These are phyloP conservation scores for Wickerhamomyces sp. DNA, from an alignment of 1,139 yeast genomes.

Conservation along the genomic window DNA sequence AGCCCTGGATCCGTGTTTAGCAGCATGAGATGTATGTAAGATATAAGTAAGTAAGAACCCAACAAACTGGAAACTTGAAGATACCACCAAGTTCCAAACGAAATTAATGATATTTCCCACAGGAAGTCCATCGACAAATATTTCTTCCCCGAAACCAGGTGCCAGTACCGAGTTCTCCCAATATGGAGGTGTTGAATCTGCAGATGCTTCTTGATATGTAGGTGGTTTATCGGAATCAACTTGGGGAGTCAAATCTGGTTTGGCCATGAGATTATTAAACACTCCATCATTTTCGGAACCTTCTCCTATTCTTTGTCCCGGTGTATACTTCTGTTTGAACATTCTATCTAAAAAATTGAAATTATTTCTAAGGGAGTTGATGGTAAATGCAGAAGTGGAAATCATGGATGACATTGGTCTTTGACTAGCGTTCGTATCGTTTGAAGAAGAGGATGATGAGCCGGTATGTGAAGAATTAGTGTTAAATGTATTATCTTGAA, in stretches of 20 bases:
- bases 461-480: not conserved
- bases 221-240: slow-evolving; percentile 65
- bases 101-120: slow-evolving; percentile 90
- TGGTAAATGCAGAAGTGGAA: slow-evolving; percentile 3
- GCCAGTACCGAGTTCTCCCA: slow-evolving; percentile 91
- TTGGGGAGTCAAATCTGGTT: slow-evolving; percentile 53
- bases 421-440: not conserved
- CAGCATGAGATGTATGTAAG: slow-evolving; percentile 94
- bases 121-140: slow-evolving; percentile 92
- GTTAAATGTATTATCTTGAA: slow-evolving; percentile 8
- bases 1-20: slow-evolving; percentile 90
- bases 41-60: slow-evolving; percentile 90
- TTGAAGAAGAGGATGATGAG: slow-evolving; percentile 1
- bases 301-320: slow-evolving; percentile 31
- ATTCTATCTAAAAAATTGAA: slow-evolving; percentile 35
- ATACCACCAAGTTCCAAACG: slow-evolving; percentile 84
- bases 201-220: slow-evolving; percentile 90
- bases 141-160: slow-evolving; percentile 80
- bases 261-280: slow-evolving; percentile 85
- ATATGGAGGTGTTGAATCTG: slow-evolving; percentile 93
- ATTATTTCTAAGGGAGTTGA: slow-evolving; percentile 17
- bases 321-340: slow-evolving; percentile 21
- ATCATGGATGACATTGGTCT: not conserved
- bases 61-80: slow-evolving; percentile 86
- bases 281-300: slow-evolving; percentile 79